These are phyloP conservation scores for Aspergillus sp. DNA, from an alignment of 2,329 filamentous ascomycete genomes.

Conservation along the genomic window DNA sequence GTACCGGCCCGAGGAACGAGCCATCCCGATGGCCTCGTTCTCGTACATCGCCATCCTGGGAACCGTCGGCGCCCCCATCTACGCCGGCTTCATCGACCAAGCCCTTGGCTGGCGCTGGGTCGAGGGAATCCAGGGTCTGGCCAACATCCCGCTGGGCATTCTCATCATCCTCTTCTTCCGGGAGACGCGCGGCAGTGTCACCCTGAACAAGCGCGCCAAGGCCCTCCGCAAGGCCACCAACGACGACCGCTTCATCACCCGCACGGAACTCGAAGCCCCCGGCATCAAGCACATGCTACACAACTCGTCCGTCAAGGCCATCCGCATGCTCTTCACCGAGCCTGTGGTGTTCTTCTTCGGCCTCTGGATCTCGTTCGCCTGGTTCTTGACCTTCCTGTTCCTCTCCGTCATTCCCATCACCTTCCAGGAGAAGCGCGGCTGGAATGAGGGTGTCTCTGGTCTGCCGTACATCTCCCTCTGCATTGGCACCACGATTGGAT, in stretches of 20 bases:
- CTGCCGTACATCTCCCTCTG: slow-evolving; percentile 46
- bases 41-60: slow-evolving; percentile 45
- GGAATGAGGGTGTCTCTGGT: slow-evolving; percentile 43
- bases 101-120: slow-evolving; percentile 48
- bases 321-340: slow-evolving; percentile 43
- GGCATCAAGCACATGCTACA: slow-evolving; percentile 35
- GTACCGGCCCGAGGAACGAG: slow-evolving; percentile 40
- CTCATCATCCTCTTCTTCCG: slow-evolving; percentile 38
- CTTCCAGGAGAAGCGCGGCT: slow-evolving; percentile 46
- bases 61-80: slow-evolving; percentile 47
- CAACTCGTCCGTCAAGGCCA: slow-evolving; percentile 45
- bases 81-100: slow-evolving; percentile 48
- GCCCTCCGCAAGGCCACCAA: slow-evolving; percentile 40
- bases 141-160: slow-evolving; percentile 43
- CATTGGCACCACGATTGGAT: slow-evolving; percentile 43
- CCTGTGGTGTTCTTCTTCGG: slow-evolving; percentile 45
- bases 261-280: slow-evolving; percentile 46
- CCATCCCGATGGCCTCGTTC: slow-evolving; percentile 43
- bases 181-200: slow-evolving; percentile 42
- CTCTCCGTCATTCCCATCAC: slow-evolving; percentile 45
- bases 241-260: slow-evolving; percentile 43
- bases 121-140: slow-evolving; percentile 45
- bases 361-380: slow-evolving; percentile 46
- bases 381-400: slow-evolving; percentile 49
- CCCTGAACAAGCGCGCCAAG: slow-evolving; percentile 44